Percentiles rank a stretch among this genome's conserved stretches.
Conservation (phyloP, 306 rosid species). For the Cicer chorassanicum region DNA sequence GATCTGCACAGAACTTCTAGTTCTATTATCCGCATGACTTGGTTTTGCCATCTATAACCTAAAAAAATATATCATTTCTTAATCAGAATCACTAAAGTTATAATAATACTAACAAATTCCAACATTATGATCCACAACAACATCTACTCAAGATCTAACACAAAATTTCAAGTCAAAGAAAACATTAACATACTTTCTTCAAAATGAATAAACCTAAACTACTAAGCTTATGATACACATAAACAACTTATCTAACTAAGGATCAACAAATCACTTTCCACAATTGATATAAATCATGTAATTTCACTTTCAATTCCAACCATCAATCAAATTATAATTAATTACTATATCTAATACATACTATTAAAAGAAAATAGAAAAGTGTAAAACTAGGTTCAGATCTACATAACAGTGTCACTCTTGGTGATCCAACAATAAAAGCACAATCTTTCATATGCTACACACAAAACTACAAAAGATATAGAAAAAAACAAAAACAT, state of each 20-base stretch:
- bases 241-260: neutral
- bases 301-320: slow-evolving; percentile 11
- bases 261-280: slow-evolving; percentile 38
- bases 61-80: slow-evolving; percentile 29
- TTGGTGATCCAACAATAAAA: slow-evolving; percentile 9
- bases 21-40: slow-evolving; percentile 72
- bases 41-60: slow-evolving; percentile 82
- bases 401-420: slow-evolving; percentile 39
- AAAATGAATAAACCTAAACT: slow-evolving; percentile 33
- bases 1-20: slow-evolving; percentile 88
- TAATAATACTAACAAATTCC: slow-evolving; percentile 5
- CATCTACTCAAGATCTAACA: slow-evolving; percentile 11
- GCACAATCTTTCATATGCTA: neutral
- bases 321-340: slow-evolving; percentile 42
- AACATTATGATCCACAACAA: slow-evolving; percentile 39
- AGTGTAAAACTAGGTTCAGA: slow-evolving; percentile 43
- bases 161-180: slow-evolving; percentile 18
- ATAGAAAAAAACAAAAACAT: slow-evolving; percentile 26
- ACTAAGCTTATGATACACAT: slow-evolving; percentile 23
- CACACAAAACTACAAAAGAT: neutral
- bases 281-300: slow-evolving; percentile 27
- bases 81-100: slow-evolving; percentile 32
- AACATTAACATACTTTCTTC: slow-evolving; percentile 8
- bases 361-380: neutral
- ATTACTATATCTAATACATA: neutral